A percentile compares a stretch with the other conserved stretches of the same genome.
Evolutionary conservation across 2,329 filamentous ascomycete species (phyloP).

Genomic region (Beauveria medogensis): DNA sequence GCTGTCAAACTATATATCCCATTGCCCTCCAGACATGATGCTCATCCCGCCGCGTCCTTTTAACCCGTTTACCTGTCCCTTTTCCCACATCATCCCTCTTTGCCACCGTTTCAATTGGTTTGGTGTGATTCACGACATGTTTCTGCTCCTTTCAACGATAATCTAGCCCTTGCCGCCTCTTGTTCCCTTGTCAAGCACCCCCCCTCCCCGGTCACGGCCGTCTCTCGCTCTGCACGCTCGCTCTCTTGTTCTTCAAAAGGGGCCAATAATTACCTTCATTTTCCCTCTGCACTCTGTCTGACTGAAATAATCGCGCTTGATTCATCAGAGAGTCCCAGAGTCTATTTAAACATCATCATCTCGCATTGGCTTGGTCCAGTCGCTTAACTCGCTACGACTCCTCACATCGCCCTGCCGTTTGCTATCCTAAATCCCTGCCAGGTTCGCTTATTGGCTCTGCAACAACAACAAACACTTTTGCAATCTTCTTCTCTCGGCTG

Average conservation of each 20-base stretch:
- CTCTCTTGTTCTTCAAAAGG: neutral
- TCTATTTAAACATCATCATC: neutral
- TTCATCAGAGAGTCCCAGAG: neutral
- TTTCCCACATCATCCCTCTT: neutral
- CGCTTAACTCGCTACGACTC: neutral
- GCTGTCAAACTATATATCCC: conserved; percentile 5
- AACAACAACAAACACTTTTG: neutral
- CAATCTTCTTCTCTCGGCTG: neutral
- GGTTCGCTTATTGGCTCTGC: conserved; percentile 7
- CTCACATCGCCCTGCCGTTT: conserved; percentile 7
- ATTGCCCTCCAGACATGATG: conserved; percentile 6
- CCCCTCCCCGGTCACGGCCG: neutral
- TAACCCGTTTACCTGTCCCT: neutral
- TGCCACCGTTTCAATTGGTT: neutral
- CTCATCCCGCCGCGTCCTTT: neutral
- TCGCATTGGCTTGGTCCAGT: neutral
- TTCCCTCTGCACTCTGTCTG: neutral
- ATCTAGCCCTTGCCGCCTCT: neutral
- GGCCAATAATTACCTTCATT: neutral
- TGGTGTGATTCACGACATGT: neutral
- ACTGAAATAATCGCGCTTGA: neutral
- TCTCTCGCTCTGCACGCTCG: neutral
- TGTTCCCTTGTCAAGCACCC: neutral
- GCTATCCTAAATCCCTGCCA: neutral
- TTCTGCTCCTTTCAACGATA: neutral